These are phyloP conservation scores for Umbelopsis sp. DNA, from an alignment of 371 early-diverging fungal species.

Conservation along the genomic window DNA sequence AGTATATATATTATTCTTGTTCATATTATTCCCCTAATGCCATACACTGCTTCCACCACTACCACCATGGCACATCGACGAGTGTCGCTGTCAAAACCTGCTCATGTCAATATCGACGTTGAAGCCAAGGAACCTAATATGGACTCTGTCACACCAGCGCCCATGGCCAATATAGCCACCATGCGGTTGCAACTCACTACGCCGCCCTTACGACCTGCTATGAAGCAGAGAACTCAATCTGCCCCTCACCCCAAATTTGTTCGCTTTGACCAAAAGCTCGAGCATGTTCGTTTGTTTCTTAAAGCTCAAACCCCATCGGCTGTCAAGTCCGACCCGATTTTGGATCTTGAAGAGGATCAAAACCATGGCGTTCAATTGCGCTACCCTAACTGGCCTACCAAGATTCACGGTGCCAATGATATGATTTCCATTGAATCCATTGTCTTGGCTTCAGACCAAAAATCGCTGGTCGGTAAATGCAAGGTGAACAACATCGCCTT, in stretches of 20 bases:
- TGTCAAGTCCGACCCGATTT: conserved; percentile 32
- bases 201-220: conserved; percentile 19
- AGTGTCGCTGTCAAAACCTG: conserved; percentile 12
- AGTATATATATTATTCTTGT: conserved; percentile 1
- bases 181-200: conserved; percentile 3
- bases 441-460: conserved; percentile 35
- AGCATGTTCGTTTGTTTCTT: conserved; percentile 43
- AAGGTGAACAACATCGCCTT: conserved; percentile 72
- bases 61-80: conserved; percentile 1
- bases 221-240: conserved; percentile 30
- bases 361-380: conserved; percentile 30
- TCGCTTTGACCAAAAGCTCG: conserved; percentile 56
- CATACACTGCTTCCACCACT: conserved; percentile 7
- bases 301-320: conserved; percentile 45
- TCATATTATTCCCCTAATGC: conserved; percentile 17
- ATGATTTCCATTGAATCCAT: conserved; percentile 28
- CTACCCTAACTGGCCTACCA: conserved; percentile 33
- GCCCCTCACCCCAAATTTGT: conserved; percentile 53
- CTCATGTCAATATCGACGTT: background rate
- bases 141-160: background rate
- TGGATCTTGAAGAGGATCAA: conserved; percentile 37
- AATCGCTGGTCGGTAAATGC: conserved; percentile 45
- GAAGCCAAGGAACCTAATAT: background rate
- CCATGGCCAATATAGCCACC: background rate
- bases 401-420: conserved; percentile 17